Conservation (phyloP, 305 asterid species). For the Fraxinus sp. region DNA sequence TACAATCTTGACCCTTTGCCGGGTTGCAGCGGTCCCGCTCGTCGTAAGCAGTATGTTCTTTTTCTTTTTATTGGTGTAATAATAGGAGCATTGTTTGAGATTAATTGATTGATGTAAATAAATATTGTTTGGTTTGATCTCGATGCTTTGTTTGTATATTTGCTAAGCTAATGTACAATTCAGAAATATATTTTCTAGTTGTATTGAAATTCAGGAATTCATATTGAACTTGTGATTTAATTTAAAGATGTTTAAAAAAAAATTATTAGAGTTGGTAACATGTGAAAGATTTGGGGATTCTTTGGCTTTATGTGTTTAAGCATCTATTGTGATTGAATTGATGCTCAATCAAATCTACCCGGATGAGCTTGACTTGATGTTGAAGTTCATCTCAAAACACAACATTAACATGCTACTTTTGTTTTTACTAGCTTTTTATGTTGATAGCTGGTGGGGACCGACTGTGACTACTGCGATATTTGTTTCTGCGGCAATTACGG, state of each 20-base stretch:
- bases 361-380: neutral
- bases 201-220: neutral
- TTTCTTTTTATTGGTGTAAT: neutral
- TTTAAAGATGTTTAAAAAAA: neutral
- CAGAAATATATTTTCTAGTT: neutral
- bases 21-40: slow-evolving; percentile 78
- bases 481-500: slow-evolving; percentile 81
- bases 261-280: neutral
- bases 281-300: neutral
- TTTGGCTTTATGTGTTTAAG: neutral
- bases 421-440: slow-evolving; percentile 65
- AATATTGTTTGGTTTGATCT: neutral
- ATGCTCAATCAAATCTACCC: neutral
- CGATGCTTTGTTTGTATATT: neutral
- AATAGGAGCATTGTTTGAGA: neutral
- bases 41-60: slow-evolving; percentile 60
- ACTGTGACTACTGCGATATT: slow-evolving; percentile 73
- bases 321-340: neutral
- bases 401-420: slow-evolving; percentile 23
- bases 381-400: neutral
- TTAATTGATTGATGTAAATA: neutral
- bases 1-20: slow-evolving; percentile 81
- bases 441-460: slow-evolving; percentile 90
- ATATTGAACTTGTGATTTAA: neutral
- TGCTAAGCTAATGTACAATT: neutral